phyloP scores from a whole-genome alignment of 805 yeast species.

The Cyberlindnera euphorbiae region DNA sequence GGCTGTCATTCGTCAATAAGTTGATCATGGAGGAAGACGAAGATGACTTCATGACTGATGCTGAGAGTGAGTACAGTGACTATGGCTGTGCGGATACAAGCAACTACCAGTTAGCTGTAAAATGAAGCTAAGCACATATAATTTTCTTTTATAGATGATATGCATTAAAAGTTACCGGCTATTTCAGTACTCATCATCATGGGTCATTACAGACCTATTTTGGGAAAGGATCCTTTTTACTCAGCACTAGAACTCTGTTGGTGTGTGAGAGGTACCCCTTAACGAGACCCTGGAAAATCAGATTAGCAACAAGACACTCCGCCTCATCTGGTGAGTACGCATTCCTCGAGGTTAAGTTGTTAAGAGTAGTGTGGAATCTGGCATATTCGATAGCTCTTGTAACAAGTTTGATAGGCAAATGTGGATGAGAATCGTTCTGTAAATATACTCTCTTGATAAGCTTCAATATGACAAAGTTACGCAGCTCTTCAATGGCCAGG shows the following conservation, averaged over 20 bases:
- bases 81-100: constrained; percentile 26
- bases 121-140: constrained; percentile 8
- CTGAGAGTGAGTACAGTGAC: constrained; percentile 15
- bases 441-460: constrained; percentile 38
- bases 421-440: constrained; percentile 25
- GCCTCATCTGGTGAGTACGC: constrained; percentile 39
- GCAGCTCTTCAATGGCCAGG: constrained; percentile 49
- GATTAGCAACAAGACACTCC: constrained; percentile 65
- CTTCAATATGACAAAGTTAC: constrained; percentile 45
- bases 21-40: constrained; percentile 25
- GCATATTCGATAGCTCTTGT: constrained; percentile 39
- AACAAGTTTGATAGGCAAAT: constrained; percentile 35
- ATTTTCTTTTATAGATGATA: not conserved
- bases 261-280: constrained; percentile 83
- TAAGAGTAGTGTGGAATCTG: constrained; percentile 18
- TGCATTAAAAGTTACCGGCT: no score
- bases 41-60: constrained; percentile 20
- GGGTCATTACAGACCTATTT: constrained; percentile 21
- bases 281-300: constrained; percentile 54
- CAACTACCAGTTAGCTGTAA: constrained; percentile 24
- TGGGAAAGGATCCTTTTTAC: constrained; percentile 75
- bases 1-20: constrained; percentile 18
- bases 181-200: no score
- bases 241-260: constrained; percentile 66
- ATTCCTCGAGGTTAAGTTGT: constrained; percentile 2